phyloP scores from a whole-genome alignment of 805 yeast genomes.

The Yamadazyma tumulicola region DNA sequence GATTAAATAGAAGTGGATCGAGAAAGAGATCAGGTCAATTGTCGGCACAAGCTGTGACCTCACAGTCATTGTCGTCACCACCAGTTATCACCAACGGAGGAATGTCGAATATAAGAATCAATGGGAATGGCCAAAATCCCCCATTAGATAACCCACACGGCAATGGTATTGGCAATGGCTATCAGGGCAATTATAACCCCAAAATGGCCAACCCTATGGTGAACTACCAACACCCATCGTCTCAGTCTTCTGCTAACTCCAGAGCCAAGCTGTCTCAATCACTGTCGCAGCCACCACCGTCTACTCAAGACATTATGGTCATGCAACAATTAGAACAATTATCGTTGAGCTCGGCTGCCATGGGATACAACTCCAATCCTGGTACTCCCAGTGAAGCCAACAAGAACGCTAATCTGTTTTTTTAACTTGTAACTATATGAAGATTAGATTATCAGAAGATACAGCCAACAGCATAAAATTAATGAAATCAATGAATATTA shows the following conservation, averaged over 20 bases:
- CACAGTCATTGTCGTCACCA: no score
- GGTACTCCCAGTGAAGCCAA: conserved; percentile 25
- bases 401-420: conserved; percentile 8
- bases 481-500: neutral
- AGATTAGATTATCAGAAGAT: no score
- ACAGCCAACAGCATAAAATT: neutral
- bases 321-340: conserved; percentile 47
- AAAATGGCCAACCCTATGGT: conserved; percentile 8
- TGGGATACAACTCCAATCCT: conserved; percentile 44
- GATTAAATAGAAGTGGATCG: conserved; percentile 25
- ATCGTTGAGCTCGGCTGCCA: conserved; percentile 44
- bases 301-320: conserved; percentile 30
- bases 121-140: neutral
- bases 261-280: conserved; percentile 14
- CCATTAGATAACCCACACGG: no score
- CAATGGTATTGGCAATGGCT: conserved; percentile 1
- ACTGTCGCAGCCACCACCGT: conserved; percentile 2
- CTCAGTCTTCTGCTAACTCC: conserved; percentile 4
- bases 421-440: neutral
- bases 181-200: conserved; percentile 4
- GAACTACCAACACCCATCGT: conserved; percentile 11
- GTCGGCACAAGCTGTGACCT: neutral
- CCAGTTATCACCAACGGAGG: no score
- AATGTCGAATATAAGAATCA: neutral
- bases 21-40: conserved; percentile 5